A percentile compares a stretch with the other conserved stretches of the same genome.
Evolutionary conservation across 2,329 filamentous ascomycete genomes (phyloP).

Genomic region (Xylariaceae sp.): DNA sequence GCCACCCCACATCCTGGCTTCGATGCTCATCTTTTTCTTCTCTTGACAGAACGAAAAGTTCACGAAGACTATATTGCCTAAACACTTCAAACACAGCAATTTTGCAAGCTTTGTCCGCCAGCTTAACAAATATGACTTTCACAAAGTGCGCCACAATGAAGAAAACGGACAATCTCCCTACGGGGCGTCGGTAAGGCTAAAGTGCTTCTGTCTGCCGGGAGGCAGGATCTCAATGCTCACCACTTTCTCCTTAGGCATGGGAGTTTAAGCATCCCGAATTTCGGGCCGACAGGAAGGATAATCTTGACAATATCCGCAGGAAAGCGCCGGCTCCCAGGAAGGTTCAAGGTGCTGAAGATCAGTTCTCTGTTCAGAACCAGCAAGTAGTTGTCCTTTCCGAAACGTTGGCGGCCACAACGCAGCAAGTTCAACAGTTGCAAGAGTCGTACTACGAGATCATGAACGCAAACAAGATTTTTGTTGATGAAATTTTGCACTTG

Average conservation of each 20-base stretch:
- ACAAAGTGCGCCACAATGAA: constrained; percentile 87
- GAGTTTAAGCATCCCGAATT: constrained; percentile 98
- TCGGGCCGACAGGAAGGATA: constrained; percentile 91
- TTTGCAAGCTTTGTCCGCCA: constrained; percentile 75
- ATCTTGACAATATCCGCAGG: constrained; percentile 89
- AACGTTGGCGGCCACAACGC: constrained; percentile 82
- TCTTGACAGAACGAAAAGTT: constrained; percentile 78
- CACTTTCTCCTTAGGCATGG: constrained; percentile 59
- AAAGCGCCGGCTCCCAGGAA: constrained; percentile 93
- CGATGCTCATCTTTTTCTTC: background rate
- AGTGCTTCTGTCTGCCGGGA: constrained; percentile 7
- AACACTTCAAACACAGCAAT: constrained; percentile 82
- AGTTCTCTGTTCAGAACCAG: constrained; percentile 67
- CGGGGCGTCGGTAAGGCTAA: constrained; percentile 63
- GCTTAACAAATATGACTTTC: constrained; percentile 76
- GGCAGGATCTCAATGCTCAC: constrained; percentile 21
- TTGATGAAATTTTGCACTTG: constrained; percentile 55
- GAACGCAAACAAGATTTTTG: constrained; percentile 55
- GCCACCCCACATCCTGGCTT: no score
- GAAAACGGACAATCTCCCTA: constrained; percentile 78
- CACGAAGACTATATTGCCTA: constrained; percentile 74
- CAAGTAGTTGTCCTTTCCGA: constrained; percentile 87
- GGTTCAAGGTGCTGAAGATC: constrained; percentile 58
- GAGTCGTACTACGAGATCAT: constrained; percentile 76
- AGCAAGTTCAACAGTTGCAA: constrained; percentile 83